These are phyloP conservation scores for Ajuga chamaepitys DNA, from an alignment of 257 asterid genomes.

Conservation along the genomic window DNA sequence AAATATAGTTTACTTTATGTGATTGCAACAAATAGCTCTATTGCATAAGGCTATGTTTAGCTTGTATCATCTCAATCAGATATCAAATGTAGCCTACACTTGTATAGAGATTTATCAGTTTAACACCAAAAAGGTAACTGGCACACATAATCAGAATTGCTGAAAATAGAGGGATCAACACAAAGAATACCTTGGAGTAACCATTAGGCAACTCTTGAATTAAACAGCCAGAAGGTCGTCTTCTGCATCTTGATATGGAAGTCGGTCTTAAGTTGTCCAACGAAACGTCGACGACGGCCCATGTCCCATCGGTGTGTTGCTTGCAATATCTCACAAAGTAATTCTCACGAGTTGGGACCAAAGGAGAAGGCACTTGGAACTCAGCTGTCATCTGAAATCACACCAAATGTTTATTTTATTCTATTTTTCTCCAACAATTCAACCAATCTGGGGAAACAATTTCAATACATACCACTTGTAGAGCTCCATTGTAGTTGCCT, in stretches of 20 bases:
- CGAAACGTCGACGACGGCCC: slow-evolving; percentile 85
- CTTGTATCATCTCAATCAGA: too few relatives aligned
- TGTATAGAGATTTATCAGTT: too few relatives aligned
- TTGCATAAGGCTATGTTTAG: too few relatives aligned
- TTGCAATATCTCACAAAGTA: slow-evolving; percentile 75
- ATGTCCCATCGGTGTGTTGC: slow-evolving; percentile 59
- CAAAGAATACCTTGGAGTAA: slow-evolving; percentile 55
- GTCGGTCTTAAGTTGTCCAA: slow-evolving; percentile 52
- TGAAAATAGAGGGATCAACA: too few relatives aligned
- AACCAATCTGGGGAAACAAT: neutral
- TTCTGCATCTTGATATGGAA: slow-evolving; percentile 44
- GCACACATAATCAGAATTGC: too few relatives aligned
- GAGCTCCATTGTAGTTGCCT: slow-evolving; percentile 78
- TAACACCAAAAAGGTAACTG: too few relatives aligned
- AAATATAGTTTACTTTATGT: too few relatives aligned
- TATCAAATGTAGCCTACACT: too few relatives aligned
- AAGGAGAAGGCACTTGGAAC: slow-evolving; percentile 74
- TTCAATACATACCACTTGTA: slow-evolving; percentile 51
- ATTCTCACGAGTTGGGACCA: slow-evolving; percentile 70
- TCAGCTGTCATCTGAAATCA: slow-evolving; percentile 69
- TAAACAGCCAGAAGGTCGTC: slow-evolving; percentile 79
- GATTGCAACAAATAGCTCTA: too few relatives aligned
- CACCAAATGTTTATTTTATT: neutral
- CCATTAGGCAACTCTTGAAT: slow-evolving; percentile 79
- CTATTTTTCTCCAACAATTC: too few relatives aligned